phyloP scores from a whole-genome alignment of 331 rosid genomes.

The Dryas integrifolia region DNA sequence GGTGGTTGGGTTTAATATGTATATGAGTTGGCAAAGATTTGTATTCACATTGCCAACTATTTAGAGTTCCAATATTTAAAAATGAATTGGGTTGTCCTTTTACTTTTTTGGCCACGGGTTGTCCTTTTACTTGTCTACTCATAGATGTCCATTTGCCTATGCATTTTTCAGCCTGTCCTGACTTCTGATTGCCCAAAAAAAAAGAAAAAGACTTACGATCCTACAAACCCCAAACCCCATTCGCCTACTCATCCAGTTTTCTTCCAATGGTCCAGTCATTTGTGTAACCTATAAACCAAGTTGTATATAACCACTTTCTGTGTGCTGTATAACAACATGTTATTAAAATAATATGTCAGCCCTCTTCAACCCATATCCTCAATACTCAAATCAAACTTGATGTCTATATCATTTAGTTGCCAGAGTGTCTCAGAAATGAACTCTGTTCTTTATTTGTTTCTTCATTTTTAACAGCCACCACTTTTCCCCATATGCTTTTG shows the following conservation, averaged over 20 bases:
- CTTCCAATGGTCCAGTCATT: slow-evolving; percentile 13
- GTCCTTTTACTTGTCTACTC: slow-evolving; percentile 1
- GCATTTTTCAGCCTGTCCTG: slow-evolving; percentile 2
- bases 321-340: slow-evolving; percentile 20
- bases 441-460: slow-evolving; percentile 1
- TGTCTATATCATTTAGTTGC: background rate
- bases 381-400: background rate
- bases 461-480: slow-evolving; percentile 12
- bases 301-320: slow-evolving; percentile 3
- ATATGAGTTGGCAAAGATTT: slow-evolving; percentile 13
- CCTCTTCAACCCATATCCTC: slow-evolving; percentile 7
- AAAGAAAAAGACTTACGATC: background rate
- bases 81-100: slow-evolving; percentile 1
- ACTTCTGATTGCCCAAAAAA: background rate
- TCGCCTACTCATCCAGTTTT: too few relatives aligned
- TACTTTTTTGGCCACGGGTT: background rate
- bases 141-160: background rate
- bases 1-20: slow-evolving; percentile 12
- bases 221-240: background rate
- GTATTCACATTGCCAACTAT: background rate
- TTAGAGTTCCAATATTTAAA: background rate
- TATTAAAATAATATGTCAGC: background rate
- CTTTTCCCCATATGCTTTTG: slow-evolving; percentile 8
- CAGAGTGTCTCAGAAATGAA: slow-evolving; percentile 21
- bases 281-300: background rate